Base-by-base conservation (phyloP, 345 rosid genomes). In the Hypericum perforatum region DNA sequence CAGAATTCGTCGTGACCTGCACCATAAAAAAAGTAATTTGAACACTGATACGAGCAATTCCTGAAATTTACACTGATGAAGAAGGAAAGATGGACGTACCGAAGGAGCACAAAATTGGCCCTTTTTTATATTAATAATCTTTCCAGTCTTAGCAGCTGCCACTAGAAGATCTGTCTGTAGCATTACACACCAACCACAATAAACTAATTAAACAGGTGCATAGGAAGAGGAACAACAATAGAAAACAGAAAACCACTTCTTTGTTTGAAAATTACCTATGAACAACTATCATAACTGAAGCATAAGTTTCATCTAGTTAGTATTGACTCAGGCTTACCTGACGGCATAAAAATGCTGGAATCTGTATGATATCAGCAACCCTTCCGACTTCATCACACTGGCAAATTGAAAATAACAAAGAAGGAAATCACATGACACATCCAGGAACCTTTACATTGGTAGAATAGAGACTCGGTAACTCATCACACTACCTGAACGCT, bases 21-120 rank as follows among this genome's bases (percentile, higher is more conserved):
- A 75, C 32, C 32, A 22, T 22, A 39, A 67, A 58, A 53, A 50
- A 56, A 13, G 45, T 32, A 55, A 52, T 69, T 45, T 52, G 43
- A 41, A 59, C 52, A 14, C 43, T 41, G 46, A 8, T 11, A 37
- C 16, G 42, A 51, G 44, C 22, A 60, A 54, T 32, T 56, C 49
- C 6, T 14, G 47, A 32, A 45, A 37, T 8, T 10, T 36, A 16
- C 49, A 46, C 48, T 45, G 15, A 49, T 61, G 32, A 37, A 8
- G 39, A 57, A 60, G 63, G 49, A 67, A 43, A 50, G 52, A 54
- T 52, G 43, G 42, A 46, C 98, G 79, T 62, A 92, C 96, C 37
- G 85, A 72, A 60, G 98, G 72, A 75, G 90, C 88, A 80, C 96
- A 92, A 38, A 92, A 92, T 52, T 92, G 96, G 56, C 98, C 98